phyloP scores from a whole-genome alignment of 345 rosid species.

The Mangifera indica region DNA sequence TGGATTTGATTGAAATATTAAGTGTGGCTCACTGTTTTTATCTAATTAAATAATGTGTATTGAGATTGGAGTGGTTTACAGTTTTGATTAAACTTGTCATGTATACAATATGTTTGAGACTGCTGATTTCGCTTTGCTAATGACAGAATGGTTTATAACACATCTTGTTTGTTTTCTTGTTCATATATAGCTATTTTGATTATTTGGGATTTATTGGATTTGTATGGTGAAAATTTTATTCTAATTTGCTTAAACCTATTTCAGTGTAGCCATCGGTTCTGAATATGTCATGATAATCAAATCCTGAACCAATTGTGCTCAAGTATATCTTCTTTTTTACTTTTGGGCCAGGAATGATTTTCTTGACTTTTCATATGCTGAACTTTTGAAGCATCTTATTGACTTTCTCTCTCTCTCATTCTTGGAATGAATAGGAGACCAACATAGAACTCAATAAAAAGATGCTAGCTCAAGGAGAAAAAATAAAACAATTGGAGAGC shows the following conservation, averaged over 20 bases:
- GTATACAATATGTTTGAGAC: neutral
- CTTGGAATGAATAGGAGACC: slow-evolving; percentile 1
- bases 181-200: neutral
- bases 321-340: neutral
- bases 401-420: neutral
- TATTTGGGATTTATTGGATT: neutral
- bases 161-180: neutral
- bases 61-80: neutral
- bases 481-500: slow-evolving; percentile 10
- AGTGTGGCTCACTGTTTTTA: neutral
- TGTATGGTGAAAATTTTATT: neutral
- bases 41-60: too few species aligned
- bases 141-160: neutral
- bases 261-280: too few species aligned
- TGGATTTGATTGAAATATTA: too few species aligned
- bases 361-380: neutral
- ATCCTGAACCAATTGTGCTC: neutral
- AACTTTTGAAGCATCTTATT: neutral
- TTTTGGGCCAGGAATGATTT: neutral
- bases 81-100: neutral
- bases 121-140: neutral
- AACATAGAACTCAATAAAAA: slow-evolving; percentile 13
- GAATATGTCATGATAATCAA: neutral
- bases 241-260: neutral
- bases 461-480: slow-evolving; percentile 12